Evolutionary conservation across 2,329 filamentous ascomycete species (phyloP), one percentile per base, ranked within the genome.

Genomic region (Penicillium expansum): DNA sequence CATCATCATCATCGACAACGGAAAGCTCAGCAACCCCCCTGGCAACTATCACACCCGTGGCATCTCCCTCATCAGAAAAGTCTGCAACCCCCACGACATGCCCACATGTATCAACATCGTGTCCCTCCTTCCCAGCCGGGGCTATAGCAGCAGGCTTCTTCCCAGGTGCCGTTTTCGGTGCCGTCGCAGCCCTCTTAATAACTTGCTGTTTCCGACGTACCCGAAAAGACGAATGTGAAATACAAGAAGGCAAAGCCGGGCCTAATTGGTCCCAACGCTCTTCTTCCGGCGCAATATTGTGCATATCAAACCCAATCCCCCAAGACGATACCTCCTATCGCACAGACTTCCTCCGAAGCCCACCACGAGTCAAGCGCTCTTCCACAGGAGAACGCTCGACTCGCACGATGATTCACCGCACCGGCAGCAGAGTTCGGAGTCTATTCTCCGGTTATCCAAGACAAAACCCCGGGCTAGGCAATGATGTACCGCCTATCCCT

Each of bases 101-200:
- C 32, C 22, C 52, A 27, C 14, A 33, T 32, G 14, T 58, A 22
- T n/a, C 55, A 18, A 30, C 47, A 18, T 30, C 66, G 33, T 76
- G 76, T 43, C 69, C 74, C 27, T 64, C 70, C 5, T 79, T 77
- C 57, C 76, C 79, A 18, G 69, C 63, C 22, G 69, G 65, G 37
- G 78, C 77, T 29, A 64, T 80, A 29, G 56, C 74, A 32, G 77
- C 74, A 9, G 78, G 78, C 18, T 78, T 80, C 65, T 78, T 80
- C 62, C 75, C 78, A 3, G 78, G 78, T 6, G 64, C 76, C 16
- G 51, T 78, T n/a, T 68, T 74, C 29, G 78, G 78, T 7, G 71
- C 73, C 73, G 45, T 87, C 77, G 35, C 79, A 75, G 67, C 83
- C 83, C 35, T 84, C 80, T 62, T 79, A 72, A 69, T 86, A 54